A percentile compares a stretch with the other conserved stretches of the same genome.
Evolutionary conservation across 805 yeast genomes (phyloP).

Genomic region (Yarrowia hollandica): DNA sequence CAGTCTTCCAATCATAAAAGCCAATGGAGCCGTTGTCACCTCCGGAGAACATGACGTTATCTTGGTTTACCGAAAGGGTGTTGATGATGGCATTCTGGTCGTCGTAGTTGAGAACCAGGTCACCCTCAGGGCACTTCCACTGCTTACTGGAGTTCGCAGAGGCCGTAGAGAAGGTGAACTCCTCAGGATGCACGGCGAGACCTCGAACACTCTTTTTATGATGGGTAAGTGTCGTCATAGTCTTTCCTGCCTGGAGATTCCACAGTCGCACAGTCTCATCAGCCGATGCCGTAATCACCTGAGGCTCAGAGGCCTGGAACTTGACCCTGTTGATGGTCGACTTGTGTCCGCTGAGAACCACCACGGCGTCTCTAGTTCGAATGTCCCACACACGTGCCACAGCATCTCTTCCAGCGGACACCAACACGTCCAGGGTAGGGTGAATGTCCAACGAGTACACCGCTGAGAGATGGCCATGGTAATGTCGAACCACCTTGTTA

Average conservation of each 20-base stretch:
- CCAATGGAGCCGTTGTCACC: constrained; percentile 78
- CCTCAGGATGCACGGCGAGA: constrained; percentile 65
- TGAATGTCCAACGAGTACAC: constrained; percentile 81
- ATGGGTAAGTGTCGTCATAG: constrained; percentile 72
- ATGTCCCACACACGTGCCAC: constrained; percentile 93
- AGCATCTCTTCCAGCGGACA: constrained; percentile 87
- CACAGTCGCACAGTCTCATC: constrained; percentile 86
- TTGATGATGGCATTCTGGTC: constrained; percentile 58
- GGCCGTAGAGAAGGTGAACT: constrained; percentile 73
- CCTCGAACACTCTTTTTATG: constrained; percentile 82
- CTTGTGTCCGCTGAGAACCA: constrained; percentile 79
- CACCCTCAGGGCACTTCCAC: constrained; percentile 81
- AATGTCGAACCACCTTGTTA: constrained; percentile 77
- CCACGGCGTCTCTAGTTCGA: constrained; percentile 70
- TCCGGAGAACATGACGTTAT: constrained; percentile 72
- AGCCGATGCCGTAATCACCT: constrained; percentile 75
- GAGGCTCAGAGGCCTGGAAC: constrained; percentile 77
- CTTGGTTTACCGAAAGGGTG: constrained; percentile 63
- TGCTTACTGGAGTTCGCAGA: constrained; percentile 80
- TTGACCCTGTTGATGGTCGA: constrained; percentile 69
- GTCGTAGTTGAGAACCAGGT: constrained; percentile 59
- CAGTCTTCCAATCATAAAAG: constrained; percentile 76
- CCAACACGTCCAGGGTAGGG: constrained; percentile 80
- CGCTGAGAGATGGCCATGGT: constrained; percentile 92
- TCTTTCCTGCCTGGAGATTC: constrained; percentile 81